Conservation (phyloP, 257 asterid species). For the Solanum acaule region DNA sequence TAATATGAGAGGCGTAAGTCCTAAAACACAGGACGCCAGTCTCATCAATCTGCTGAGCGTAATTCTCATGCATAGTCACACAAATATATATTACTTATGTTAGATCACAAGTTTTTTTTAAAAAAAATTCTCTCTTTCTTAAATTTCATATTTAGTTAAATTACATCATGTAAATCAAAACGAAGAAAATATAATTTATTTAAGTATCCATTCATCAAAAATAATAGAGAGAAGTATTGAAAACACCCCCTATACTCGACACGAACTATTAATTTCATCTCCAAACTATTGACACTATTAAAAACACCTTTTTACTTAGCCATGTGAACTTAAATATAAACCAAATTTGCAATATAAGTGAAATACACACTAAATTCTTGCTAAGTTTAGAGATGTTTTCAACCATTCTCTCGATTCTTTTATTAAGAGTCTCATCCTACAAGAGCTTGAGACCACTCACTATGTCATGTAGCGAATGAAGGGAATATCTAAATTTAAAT, state of each 20-base stretch:
- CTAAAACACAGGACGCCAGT: not conserved
- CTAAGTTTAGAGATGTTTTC: too few relatives aligned
- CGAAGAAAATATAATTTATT: too few relatives aligned
- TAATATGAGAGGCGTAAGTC: not conserved
- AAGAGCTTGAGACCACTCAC: too few relatives aligned
- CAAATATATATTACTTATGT: too few relatives aligned
- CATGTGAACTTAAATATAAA: not conserved
- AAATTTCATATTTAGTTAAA: too few relatives aligned
- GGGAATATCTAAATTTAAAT: too few relatives aligned
- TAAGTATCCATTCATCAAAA: not conserved
- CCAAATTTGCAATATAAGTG: too few relatives aligned
- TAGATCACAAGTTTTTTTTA: too few relatives aligned
- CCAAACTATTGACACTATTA: not conserved
- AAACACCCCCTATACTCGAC: too few relatives aligned
- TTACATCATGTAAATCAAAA: not conserved
- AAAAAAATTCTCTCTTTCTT: not conserved
- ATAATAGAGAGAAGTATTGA: too few relatives aligned
- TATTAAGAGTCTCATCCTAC: not conserved
- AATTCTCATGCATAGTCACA: too few relatives aligned
- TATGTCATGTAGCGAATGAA: too few relatives aligned
- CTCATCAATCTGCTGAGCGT: not conserved
- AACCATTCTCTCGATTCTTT: not conserved
- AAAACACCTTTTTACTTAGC: not conserved
- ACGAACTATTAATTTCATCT: not conserved
- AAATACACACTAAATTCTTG: not conserved